Evolutionary conservation across 75 land plant genomes (phyloP).

Genomic region (Ceratopteris richardii): DNA sequence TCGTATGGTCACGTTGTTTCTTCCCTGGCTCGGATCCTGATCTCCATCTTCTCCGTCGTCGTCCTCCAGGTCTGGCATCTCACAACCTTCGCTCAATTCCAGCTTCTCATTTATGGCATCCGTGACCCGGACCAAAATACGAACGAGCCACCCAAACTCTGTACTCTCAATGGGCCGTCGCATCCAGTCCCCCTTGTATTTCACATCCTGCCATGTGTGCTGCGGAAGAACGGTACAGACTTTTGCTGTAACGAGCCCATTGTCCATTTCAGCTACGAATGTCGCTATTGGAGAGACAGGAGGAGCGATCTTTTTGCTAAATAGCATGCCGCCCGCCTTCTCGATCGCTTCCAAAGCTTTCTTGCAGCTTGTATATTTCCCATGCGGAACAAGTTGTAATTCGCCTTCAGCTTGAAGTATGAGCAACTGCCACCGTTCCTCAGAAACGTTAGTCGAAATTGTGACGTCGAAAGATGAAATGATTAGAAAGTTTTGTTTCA

Average conservation of each 20-base stretch:
- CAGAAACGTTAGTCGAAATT: too few species aligned
- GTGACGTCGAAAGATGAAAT: too few species aligned
- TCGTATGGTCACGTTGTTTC: too few species aligned
- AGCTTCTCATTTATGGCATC: constrained; percentile 14
- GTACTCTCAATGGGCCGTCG: constrained; percentile 28
- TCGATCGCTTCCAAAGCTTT: constrained; percentile 16
- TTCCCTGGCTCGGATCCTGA: too few species aligned
- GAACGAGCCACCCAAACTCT: constrained; percentile 24
- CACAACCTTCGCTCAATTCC: constrained; percentile 3
- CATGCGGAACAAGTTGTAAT: constrained; percentile 12
- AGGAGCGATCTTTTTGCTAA: not conserved
- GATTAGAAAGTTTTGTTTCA: too few species aligned
- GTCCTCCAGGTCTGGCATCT: too few species aligned
- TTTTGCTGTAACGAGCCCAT: too few species aligned
- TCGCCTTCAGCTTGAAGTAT: constrained; percentile 27
- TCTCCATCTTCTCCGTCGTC: too few species aligned
- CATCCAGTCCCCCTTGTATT: constrained; percentile 36
- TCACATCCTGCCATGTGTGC: constrained; percentile 23
- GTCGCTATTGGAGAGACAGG: too few species aligned
- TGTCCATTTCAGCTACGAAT: too few species aligned
- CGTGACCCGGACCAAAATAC: constrained; percentile 16
- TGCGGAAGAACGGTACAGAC: constrained; percentile 8
- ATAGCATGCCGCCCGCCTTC: constrained; percentile 11
- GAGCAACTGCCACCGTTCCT: constrained; percentile 19
- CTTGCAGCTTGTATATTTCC: constrained; percentile 8